These are phyloP conservation scores for Picochlorum costavermella DNA, from an alignment of 139 green algal species.

Conservation along the genomic window DNA sequence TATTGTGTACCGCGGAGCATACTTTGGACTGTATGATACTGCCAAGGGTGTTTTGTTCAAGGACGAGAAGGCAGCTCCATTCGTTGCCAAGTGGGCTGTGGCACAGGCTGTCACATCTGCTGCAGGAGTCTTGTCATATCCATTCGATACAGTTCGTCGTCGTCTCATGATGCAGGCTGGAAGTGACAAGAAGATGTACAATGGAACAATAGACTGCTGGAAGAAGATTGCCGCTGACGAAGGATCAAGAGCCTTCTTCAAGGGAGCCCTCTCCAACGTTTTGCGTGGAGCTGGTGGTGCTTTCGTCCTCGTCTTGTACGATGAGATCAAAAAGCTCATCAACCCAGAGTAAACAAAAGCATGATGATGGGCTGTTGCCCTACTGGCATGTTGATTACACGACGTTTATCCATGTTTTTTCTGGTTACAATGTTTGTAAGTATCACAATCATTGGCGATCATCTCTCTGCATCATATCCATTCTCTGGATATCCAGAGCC, in stretches of 20 bases:
- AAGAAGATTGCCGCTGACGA: constrained; percentile 85
- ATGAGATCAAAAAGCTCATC: constrained; percentile 68
- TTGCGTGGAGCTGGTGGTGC: constrained; percentile 66
- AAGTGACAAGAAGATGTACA: constrained; percentile 74
- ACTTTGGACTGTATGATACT: constrained; percentile 99
- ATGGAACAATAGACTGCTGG: constrained; percentile 85
- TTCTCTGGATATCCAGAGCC: too few relatives aligned
- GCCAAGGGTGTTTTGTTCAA: constrained; percentile 81
- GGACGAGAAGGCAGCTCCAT: constrained; percentile 48
- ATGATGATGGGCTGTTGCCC: too few relatives aligned
- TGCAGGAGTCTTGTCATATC: constrained; percentile 87
- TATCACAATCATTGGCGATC: too few relatives aligned
- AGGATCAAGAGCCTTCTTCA: constrained; percentile 94
- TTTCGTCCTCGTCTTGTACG: constrained; percentile 66
- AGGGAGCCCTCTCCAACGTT: constrained; percentile 71
- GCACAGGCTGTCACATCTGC: constrained; percentile 73
- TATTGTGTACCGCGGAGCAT: constrained; percentile 96
- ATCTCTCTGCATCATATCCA: too few relatives aligned
- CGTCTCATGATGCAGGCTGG: constrained; percentile 98
- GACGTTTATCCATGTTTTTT: too few relatives aligned
- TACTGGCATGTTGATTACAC: too few relatives aligned
- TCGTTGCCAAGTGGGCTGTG: constrained; percentile 66
- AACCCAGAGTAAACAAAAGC: not conserved
- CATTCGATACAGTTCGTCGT: constrained; percentile 97
- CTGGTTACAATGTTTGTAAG: too few relatives aligned